Evolutionary conservation across 768 basidiomycete species (phyloP).

Genomic region (Lactarius sanguifluus): DNA sequence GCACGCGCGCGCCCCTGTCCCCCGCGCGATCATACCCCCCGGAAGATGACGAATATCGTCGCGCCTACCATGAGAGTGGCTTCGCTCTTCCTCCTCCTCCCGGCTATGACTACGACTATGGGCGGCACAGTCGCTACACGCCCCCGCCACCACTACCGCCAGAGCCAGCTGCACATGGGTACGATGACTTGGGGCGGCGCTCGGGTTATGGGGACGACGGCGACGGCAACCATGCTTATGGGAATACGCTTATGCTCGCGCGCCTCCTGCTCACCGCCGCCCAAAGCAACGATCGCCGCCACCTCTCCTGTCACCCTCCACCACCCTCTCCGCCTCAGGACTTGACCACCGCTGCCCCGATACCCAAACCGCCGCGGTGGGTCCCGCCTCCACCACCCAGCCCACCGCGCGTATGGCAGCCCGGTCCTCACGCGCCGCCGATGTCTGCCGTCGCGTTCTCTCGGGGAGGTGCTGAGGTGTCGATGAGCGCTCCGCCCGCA

Average conservation of each 20-base stretch:
- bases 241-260: neutral
- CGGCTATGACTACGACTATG: conserved; percentile 14
- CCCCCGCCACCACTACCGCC: neutral
- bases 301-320: neutral
- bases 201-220: neutral
- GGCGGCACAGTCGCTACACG: neutral
- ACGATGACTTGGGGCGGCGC: conserved; percentile 14
- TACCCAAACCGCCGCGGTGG: neutral
- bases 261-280: neutral
- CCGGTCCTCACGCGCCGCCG: conserved; percentile 15
- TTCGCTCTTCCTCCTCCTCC: neutral
- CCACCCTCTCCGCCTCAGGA: neutral
- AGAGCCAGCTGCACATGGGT: conserved; percentile 5
- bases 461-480: neutral
- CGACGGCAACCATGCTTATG: neutral
- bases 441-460: neutral
- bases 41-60: neutral
- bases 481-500: neutral
- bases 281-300: neutral
- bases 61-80: neutral
- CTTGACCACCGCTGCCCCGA: neutral
- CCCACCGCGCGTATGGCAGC: conserved; percentile 22
- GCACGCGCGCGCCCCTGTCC: conserved; percentile 6
- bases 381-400: neutral
- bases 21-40: conserved; percentile 3